A percentile compares a stretch with the other conserved stretches of the same genome.
Evolutionary conservation across 2,329 filamentous ascomycete genomes (phyloP).

Genomic region (Diplodia mutila): DNA sequence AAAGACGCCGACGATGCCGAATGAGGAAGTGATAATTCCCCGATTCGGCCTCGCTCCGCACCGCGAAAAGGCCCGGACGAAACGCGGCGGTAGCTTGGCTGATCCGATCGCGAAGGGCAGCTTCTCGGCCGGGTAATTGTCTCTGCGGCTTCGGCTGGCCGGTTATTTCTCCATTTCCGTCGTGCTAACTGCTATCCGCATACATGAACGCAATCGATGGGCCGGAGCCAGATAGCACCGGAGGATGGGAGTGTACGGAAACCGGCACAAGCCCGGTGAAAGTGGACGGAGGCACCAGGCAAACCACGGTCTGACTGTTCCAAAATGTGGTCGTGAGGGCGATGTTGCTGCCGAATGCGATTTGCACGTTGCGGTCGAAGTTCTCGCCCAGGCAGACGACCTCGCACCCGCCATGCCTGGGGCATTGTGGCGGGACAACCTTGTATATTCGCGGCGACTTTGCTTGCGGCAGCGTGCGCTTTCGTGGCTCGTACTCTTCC

Average conservation of each 20-base stretch:
- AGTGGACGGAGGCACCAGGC: neutral
- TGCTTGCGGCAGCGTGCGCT: conserved; percentile 49
- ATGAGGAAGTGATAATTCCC: neutral
- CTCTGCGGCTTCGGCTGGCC: too few species aligned
- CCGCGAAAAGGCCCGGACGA: too few species aligned
- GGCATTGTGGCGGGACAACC: conserved; percentile 59
- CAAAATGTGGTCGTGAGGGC: conserved; percentile 77
- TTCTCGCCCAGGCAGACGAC: conserved; percentile 81
- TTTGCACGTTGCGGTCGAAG: conserved; percentile 78
- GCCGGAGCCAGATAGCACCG: neutral
- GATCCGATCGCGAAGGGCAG: neutral
- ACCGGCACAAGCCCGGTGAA: neutral
- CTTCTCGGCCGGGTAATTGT: too few species aligned
- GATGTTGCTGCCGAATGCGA: conserved; percentile 76
- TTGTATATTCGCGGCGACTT: neutral
- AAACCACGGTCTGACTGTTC: conserved; percentile 35
- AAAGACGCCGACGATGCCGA: too few species aligned
- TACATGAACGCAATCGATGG: neutral
- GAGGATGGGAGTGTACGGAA: neutral
- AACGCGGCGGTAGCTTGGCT: too few species aligned
- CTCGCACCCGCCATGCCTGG: conserved; percentile 88
- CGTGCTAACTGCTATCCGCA: neutral
- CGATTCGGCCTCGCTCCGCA: neutral
- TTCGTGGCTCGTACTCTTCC: conserved; percentile 69
- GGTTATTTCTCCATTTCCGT: too few species aligned